These are phyloP conservation scores for Aspergillus novofumigatus DNA, from an alignment of 2,329 filamentous ascomycete species.

Conservation along the genomic window DNA sequence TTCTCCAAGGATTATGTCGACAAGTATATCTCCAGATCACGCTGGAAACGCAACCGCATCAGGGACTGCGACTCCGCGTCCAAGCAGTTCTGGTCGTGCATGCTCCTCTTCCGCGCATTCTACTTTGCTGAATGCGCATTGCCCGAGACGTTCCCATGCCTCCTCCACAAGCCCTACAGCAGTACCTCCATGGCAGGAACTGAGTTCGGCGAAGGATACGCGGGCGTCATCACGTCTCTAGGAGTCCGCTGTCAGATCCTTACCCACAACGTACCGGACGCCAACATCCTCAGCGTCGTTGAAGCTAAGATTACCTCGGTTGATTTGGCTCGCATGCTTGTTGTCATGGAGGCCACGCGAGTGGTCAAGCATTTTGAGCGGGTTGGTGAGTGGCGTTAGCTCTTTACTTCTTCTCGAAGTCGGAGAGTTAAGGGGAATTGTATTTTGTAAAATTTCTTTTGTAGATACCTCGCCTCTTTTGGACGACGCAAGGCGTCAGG, in stretches of 20 bases:
- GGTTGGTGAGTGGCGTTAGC: slow-evolving; percentile 27
- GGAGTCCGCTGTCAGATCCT: slow-evolving; percentile 29
- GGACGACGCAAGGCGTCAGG: background rate
- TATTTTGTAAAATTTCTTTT: background rate
- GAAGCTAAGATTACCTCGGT: slow-evolving; percentile 32
- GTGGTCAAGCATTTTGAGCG: slow-evolving; percentile 31
- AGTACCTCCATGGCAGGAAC: slow-evolving; percentile 19
- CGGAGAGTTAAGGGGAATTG: background rate
- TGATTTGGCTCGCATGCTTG: slow-evolving; percentile 29
- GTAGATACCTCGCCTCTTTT: background rate
- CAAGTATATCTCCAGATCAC: slow-evolving; percentile 43
- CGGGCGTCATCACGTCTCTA: slow-evolving; percentile 28
- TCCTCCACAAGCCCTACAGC: slow-evolving; percentile 27
- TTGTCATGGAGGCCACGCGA: slow-evolving; percentile 31
- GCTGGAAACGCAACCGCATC: slow-evolving; percentile 38
- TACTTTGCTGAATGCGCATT: slow-evolving; percentile 51
- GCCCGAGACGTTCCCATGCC: slow-evolving; percentile 44
- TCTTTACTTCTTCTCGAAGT: background rate
- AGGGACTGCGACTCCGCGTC: slow-evolving; percentile 37
- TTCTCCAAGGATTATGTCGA: slow-evolving; percentile 49
- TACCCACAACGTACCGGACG: slow-evolving; percentile 19
- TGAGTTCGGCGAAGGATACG: slow-evolving; percentile 17
- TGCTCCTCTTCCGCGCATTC: slow-evolving; percentile 56
- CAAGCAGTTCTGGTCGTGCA: slow-evolving; percentile 47
- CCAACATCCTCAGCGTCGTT: slow-evolving; percentile 31